Base-by-base conservation (phyloP, 768 basidiomycete genomes). In the Hygrocybe coccinea region DNA sequence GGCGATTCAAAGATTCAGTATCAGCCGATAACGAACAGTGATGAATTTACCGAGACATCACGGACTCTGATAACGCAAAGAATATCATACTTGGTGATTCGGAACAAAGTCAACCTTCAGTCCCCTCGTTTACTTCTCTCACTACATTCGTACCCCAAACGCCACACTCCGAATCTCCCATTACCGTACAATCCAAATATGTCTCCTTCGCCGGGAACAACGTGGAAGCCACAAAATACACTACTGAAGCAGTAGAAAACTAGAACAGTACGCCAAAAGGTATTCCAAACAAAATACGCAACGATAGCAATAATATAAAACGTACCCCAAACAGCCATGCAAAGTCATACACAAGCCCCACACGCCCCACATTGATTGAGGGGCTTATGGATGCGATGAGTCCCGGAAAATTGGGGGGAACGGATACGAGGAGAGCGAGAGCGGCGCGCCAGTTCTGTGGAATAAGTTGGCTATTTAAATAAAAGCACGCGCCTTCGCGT, bases 401-500 rank as follows among this genome's bases (percentile, higher is more conserved):
- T 2, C 92, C 91, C 1, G 91, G 91, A 15, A 95, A 63, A 56
- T 79, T 84, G 3, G 87, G 87, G 1, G 82, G 76, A 0, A 91
- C 82, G 3, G 88, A 83, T 52, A 82, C 67, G 19, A 92, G 64
- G 10, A 92, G 69, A 0, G 91, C 83, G 1, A 81, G 76, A 2
- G 80, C 77, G 1, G 91, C 90, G 22, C 90, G 77, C 87, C 90
- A 91, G 69, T 95, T 94, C 87, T 90, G 48, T 21, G 29, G 25
- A n/a, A 14, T 37, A 35, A 39, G 25, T 15, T 35, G 4, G 47
- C 52, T 34, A 41, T 37, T 38, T n/a, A n/a, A 19, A 37, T 22
- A 34, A n/a, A 17, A 25, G 21, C 45, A 14, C 21, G 48, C 38
- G 37, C 45, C 21, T 58, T 43, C 60, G 44, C 43, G 55, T 25